These are phyloP conservation scores for Phytophthora europaea DNA, from an alignment of 352 stramenopile genomes.

Conservation along the genomic window DNA sequence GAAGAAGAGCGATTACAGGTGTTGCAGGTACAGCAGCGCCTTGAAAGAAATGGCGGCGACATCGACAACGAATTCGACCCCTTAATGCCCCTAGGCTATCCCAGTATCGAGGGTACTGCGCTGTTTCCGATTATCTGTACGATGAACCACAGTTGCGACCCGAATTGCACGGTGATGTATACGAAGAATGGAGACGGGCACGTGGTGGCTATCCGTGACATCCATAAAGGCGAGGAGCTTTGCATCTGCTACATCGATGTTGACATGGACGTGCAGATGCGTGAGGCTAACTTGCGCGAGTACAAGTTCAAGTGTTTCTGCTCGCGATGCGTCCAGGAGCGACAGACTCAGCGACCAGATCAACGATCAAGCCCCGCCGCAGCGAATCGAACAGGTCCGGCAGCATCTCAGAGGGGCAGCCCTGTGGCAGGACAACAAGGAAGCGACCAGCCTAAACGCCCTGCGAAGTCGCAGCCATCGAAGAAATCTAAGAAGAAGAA, in stretches of 20 bases:
- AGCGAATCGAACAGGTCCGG: not conserved
- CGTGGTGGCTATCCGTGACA: conserved; percentile 80
- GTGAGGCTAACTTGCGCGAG: conserved; percentile 76
- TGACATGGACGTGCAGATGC: conserved; percentile 72
- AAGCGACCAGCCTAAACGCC: conserved; percentile 2
- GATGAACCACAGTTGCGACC: conserved; percentile 98
- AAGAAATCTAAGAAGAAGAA: conserved; percentile 34
- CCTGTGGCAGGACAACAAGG: not conserved
- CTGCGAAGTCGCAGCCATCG: conserved; percentile 1
- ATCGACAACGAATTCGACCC: conserved; percentile 35
- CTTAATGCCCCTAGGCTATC: conserved; percentile 45
- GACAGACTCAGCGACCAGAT: conserved; percentile 19
- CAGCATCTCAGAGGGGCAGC: not conserved
- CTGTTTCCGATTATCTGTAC: conserved; percentile 95
- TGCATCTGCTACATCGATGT: conserved; percentile 96
- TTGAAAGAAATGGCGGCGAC: conserved; percentile 64
- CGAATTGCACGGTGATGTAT: conserved; percentile 94
- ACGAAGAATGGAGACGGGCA: conserved; percentile 76
- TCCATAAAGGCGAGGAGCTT: conserved; percentile 91
- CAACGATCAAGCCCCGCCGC: not conserved
- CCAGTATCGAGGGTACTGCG: conserved; percentile 92
- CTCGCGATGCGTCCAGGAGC: conserved; percentile 61
- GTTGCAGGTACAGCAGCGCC: conserved; percentile 65
- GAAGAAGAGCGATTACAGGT: conserved; percentile 46
- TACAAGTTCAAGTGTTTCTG: conserved; percentile 88